Evolutionary conservation across 2,329 filamentous ascomycete genomes (phyloP).

Genomic region (Ceratocystiopsis brevicomis): DNA sequence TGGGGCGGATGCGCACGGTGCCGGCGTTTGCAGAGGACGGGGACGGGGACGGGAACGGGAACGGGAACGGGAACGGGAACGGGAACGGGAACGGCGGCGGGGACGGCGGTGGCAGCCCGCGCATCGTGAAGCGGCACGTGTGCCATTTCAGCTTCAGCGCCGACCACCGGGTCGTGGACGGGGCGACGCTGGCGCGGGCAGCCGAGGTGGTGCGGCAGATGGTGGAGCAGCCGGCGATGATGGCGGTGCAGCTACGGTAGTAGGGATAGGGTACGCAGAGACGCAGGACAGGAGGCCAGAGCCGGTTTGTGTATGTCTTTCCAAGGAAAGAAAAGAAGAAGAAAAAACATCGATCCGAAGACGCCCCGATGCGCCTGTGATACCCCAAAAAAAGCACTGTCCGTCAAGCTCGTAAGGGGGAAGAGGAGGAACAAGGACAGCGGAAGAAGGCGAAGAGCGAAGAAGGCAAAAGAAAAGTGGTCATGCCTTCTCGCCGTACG

Average conservation of each 20-base stretch:
- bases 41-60: conserved; percentile 28
- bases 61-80: no score
- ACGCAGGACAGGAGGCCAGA: no score
- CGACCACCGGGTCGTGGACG: conserved; percentile 85
- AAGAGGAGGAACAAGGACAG: background rate
- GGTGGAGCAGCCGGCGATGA: conserved; percentile 69
- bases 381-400: no score
- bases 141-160: conserved; percentile 93
- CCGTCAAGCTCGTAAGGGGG: background rate
- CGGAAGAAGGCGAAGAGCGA: no score
- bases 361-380: no score
- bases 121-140: conserved; percentile 56
- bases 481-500: background rate
- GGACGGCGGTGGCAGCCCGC: no score
- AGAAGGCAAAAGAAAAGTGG: no score
- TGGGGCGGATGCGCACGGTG: conserved; percentile 62
- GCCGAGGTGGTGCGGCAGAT: conserved; percentile 61
- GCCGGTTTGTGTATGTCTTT: background rate
- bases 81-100: no score
- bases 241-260: conserved; percentile 65
- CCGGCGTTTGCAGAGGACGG: conserved; percentile 53
- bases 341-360: no score
- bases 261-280: no score
- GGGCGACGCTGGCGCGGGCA: conserved; percentile 82
- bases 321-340: no score